A percentile compares a stretch with the other conserved stretches of the same genome.
These are phyloP conservation scores for Excoecaria agallocha DNA, from an alignment of 345 rosid species.

Conservation along the genomic window DNA sequence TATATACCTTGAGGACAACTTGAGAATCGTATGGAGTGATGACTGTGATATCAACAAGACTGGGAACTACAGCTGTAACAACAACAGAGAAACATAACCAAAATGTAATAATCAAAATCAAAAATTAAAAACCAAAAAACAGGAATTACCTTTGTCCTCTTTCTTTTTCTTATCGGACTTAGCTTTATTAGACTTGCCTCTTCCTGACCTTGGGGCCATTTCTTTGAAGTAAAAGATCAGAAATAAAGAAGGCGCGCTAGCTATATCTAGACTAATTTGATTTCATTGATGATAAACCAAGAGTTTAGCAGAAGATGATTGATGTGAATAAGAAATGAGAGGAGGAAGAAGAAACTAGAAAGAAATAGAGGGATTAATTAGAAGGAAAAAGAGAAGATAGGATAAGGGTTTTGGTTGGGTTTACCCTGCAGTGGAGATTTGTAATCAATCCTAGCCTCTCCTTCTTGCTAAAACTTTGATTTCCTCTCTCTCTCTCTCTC, in stretches of 20 bases:
- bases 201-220: conserved; percentile 92
- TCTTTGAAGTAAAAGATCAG: neutral
- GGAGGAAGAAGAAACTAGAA: neutral
- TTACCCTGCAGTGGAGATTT: conserved; percentile 29
- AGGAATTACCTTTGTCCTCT: conserved; percentile 67
- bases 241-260: neutral
- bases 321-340: neutral
- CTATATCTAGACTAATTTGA: no score
- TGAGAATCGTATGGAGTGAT: conserved; percentile 79
- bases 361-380: neutral
- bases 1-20: conserved; percentile 70
- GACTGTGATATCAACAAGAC: conserved; percentile 62
- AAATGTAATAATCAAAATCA: neutral
- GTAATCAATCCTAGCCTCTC: conserved; percentile 60
- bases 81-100: neutral
- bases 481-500: conserved; percentile 13
- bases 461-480: conserved; percentile 45
- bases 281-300: no score
- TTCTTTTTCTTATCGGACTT: conserved; percentile 87
- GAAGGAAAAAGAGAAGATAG: conserved; percentile 28
- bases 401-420: conserved; percentile 43
- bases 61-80: conserved; percentile 62
- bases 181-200: conserved; percentile 64
- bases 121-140: neutral
- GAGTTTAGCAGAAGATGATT: neutral